phyloP scores from a whole-genome alignment of 1,139 yeast species.

The Insectozyma bohioensis region DNA sequence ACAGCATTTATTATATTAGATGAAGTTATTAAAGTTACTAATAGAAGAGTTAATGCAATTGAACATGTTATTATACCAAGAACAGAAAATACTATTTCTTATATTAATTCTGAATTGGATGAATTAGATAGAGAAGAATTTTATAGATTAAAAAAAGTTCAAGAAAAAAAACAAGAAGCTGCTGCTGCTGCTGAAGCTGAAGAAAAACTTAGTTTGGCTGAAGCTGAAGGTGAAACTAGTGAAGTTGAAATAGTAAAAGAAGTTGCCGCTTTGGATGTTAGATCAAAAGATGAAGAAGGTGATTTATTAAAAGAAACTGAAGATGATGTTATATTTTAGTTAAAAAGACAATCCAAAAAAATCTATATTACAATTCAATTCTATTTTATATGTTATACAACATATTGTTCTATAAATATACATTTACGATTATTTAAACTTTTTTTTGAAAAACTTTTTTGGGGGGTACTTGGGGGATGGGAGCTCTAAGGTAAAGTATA shows the following conservation, averaged over 20 bases:
- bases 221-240: constrained; percentile 22
- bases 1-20: constrained; percentile 96
- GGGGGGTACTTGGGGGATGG: no score
- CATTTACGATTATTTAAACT: constrained; percentile 2
- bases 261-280: constrained; percentile 25
- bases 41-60: constrained; percentile 97
- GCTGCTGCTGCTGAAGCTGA: constrained; percentile 64
- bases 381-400: neutral
- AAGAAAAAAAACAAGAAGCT: constrained; percentile 89
- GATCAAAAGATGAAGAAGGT: constrained; percentile 20
- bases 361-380: neutral
- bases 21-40: constrained; percentile 96
- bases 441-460: constrained; percentile 1
- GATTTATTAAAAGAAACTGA: constrained; percentile 40
- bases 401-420: neutral
- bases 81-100: constrained; percentile 90
- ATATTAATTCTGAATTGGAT: constrained; percentile 93
- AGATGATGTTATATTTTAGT: constrained; percentile 42
- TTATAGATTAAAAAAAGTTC: constrained; percentile 93
- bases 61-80: constrained; percentile 98
- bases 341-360: neutral
- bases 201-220: constrained; percentile 23
- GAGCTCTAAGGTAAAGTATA: constrained; percentile 46
- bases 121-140: constrained; percentile 98
- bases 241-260: constrained; percentile 20